A percentile compares a stretch with the other conserved stretches of the same genome.
phyloP scores from a whole-genome alignment of 371 early-diverging fungal genomes.

The Lichtheimia corymbifera region DNA sequence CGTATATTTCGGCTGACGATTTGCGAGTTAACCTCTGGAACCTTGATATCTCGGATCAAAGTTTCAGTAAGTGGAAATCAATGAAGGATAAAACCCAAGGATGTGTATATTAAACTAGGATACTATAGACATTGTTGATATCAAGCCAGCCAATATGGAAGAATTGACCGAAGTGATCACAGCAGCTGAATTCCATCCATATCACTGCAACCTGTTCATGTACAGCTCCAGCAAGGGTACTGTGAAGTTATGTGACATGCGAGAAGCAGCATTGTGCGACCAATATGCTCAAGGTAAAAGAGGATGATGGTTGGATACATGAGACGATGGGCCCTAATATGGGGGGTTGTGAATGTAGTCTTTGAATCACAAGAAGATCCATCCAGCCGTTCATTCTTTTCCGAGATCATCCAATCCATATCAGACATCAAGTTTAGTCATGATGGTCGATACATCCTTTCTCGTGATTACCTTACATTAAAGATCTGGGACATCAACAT shows the following conservation, averaged over 20 bases:
- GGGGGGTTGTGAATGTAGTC: conserved; percentile 39
- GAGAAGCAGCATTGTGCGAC: conserved; percentile 86
- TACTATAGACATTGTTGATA: conserved; percentile 83
- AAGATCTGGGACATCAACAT: conserved; percentile 97
- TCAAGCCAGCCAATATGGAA: conserved; percentile 95
- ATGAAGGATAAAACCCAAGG: no score
- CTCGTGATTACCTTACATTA: conserved; percentile 93
- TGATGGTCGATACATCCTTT: conserved; percentile 95
- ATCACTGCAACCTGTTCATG: conserved; percentile 85
- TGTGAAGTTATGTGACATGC: conserved; percentile 89
- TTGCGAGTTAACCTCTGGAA: conserved; percentile 94
- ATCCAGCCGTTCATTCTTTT: conserved; percentile 89
- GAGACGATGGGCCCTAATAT: not conserved
- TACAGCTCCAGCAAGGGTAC: conserved; percentile 93
- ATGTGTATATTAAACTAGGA: no score
- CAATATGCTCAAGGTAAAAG: conserved; percentile 66
- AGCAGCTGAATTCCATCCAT: conserved; percentile 90
- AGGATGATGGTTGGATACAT: not conserved
- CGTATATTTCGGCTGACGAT: conserved; percentile 93
- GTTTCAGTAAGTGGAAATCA: conserved; percentile 57
- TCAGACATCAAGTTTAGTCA: conserved; percentile 91
- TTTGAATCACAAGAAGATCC: conserved; percentile 95
- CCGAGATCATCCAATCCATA: conserved; percentile 95
- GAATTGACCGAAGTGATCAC: conserved; percentile 96
- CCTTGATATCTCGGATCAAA: conserved; percentile 83